Conservation (phyloP, 805 yeast species). For the Starmerella gropengiesseri region DNA sequence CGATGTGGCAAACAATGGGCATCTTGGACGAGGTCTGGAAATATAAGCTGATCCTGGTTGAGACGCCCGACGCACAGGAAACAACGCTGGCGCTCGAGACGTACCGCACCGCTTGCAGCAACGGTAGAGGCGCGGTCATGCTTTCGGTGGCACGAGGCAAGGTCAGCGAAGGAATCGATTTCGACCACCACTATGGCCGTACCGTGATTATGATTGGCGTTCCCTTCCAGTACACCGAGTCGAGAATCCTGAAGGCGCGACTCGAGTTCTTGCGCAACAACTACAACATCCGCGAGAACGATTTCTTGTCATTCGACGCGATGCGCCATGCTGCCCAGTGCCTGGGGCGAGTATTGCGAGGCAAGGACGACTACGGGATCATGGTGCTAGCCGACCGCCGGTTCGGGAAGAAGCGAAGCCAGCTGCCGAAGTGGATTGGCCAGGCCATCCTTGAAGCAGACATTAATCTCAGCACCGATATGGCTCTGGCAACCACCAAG, state of each 20-base stretch:
- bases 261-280: slow-evolving; percentile 87
- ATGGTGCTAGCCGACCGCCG: slow-evolving; percentile 96
- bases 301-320: slow-evolving; percentile 93
- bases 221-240: slow-evolving; percentile 97
- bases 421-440: slow-evolving; percentile 93
- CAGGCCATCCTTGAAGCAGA: slow-evolving; percentile 90
- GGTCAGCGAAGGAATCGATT: slow-evolving; percentile 98
- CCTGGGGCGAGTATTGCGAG: slow-evolving; percentile 90
- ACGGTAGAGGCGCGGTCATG: slow-evolving; percentile 94
- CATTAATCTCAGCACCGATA: slow-evolving; percentile 83
- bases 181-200: slow-evolving; percentile 95
- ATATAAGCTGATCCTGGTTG: slow-evolving; percentile 85
- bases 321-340: slow-evolving; percentile 99
- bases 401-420: slow-evolving; percentile 73
- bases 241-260: slow-evolving; percentile 88
- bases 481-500: slow-evolving; percentile 92
- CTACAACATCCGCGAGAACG: slow-evolving; percentile 85
- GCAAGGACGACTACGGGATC: slow-evolving; percentile 96
- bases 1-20: slow-evolving; percentile 99
- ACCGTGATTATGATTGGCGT: slow-evolving; percentile 98
- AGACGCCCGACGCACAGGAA: slow-evolving; percentile 98
- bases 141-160: slow-evolving; percentile 98
- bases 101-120: slow-evolving; percentile 88
- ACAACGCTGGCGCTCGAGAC: slow-evolving; percentile 93
- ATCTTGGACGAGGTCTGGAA: slow-evolving; percentile 98